Base-by-base conservation (phyloP, 2,329 filamentous ascomycete species). In the Xylaria arbuscula region DNA sequence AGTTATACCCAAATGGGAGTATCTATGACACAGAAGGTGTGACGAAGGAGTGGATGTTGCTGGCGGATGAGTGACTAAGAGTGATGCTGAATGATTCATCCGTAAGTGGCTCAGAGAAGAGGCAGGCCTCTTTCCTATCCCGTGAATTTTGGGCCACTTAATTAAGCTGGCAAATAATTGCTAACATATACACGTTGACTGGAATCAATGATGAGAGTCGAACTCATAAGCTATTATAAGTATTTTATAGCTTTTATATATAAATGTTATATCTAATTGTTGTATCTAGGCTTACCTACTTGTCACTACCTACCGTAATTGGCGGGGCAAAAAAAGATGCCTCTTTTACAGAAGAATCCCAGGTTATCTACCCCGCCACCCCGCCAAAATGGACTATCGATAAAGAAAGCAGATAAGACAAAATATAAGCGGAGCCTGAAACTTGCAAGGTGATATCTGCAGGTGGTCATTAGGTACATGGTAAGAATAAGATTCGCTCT, bases 51-150 rank as follows among this genome's bases (percentile, higher is more conserved):
- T 48, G 24, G 38, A 56, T 66, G 53, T 55, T 56, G 42, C 19
- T 59, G 45, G 54, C 36, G 51, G 36, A 11, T 34, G 51, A 62
- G 65, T 70, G 65, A 69, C 66, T 64, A 67, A 69, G 50, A 61
- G 54, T 47, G 68, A 67, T 19, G 45, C 61, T 59, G 57, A 28
- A 71, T 69, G 69, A 71, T 69, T 71, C 61, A 65, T 45, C 28
- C 28, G 51, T n/a, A 50, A 15, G 47, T 64, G 47, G 66, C 62
- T 56, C 56, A 64, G 55, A 61, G 51, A 7, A 28, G 15, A 63
- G 24, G 13, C 2, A 54, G 19, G 10, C 40, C 7, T 55, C 38
- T 50, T 61, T 59, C n/a, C 24, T 32, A 32, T 36, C 38, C 15
- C 5, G 36, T 28, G 40, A 48, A 28, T 3, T 28, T 42, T 28